Conservation (phyloP, 2,329 filamentous ascomycete genomes). For the Neofusicoccum laricinum region DNA sequence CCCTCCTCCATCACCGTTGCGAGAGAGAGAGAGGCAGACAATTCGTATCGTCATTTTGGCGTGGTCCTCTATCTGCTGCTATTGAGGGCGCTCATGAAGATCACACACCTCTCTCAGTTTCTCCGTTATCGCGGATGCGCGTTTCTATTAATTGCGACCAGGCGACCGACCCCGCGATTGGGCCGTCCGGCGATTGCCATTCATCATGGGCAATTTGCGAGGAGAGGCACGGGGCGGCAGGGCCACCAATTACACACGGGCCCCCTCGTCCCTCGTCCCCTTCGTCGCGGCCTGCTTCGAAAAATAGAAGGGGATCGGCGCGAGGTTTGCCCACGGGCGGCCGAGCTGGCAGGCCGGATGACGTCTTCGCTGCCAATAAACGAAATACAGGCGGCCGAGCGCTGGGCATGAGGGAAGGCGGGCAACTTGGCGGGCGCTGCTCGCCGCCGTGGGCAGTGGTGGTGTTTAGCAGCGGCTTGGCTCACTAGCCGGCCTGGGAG, state of each 20-base stretch:
- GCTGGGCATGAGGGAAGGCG: not conserved
- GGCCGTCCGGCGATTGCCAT: not conserved
- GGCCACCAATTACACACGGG: slow-evolving; percentile 10
- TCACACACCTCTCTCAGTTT: not conserved
- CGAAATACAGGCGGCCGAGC: not conserved
- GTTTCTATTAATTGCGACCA: slow-evolving; percentile 4
- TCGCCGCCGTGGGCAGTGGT: not conserved
- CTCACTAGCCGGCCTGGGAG: not conserved
- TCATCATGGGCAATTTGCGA: not conserved
- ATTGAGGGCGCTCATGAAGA: slow-evolving; percentile 10
- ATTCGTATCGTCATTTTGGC: not conserved
- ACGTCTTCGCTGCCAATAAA: not conserved
- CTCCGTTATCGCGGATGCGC: not conserved
- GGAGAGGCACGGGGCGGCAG: not conserved
- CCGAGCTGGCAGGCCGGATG: not conserved
- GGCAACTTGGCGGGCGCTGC: not conserved
- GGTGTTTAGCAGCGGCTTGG: not conserved
- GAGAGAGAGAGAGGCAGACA: not conserved
- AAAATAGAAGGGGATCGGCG: slow-evolving; percentile 11
- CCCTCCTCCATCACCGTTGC: not conserved
- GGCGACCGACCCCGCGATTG: slow-evolving; percentile 8
- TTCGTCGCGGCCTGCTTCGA: not conserved
- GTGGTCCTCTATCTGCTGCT: not conserved
- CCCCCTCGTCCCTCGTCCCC: not conserved
- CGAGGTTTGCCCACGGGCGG: not conserved